Conservation (phyloP, 192 early-diverging fungal species). For the Coemansia sp. region DNA sequence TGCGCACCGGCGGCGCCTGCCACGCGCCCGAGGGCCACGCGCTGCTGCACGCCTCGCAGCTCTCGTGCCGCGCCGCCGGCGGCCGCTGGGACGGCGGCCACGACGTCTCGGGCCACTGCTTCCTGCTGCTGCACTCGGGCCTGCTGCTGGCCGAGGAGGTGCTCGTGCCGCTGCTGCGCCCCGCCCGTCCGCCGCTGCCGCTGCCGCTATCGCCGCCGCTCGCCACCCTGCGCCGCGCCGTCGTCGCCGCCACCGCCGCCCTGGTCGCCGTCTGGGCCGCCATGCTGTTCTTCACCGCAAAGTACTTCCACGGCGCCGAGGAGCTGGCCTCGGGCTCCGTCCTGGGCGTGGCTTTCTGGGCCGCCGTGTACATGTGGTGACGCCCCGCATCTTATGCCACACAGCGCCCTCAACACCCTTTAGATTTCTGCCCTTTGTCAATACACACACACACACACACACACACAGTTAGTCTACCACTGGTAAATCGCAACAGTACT, state of each 20-base stretch:
- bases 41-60: conserved; percentile 16
- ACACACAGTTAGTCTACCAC: no score
- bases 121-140: conserved; percentile 73
- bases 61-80: conserved; percentile 52
- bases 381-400: no score
- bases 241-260: conserved; percentile 37
- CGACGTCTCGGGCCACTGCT: conserved; percentile 88
- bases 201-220: conserved; percentile 22
- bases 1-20: conserved; percentile 69
- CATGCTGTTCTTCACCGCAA: conserved; percentile 74
- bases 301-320: conserved; percentile 71
- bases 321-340: conserved; percentile 70
- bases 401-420: no score
- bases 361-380: conserved; percentile 12
- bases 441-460: no score
- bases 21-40: conserved; percentile 2
- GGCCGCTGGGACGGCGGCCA: conserved; percentile 76
- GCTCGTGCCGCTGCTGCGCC: conserved; percentile 26
- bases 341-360: conserved; percentile 71
- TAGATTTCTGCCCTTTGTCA: no score
- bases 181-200: neutral
- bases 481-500: no score
- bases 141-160: conserved; percentile 72
- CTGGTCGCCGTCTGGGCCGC: conserved; percentile 66
- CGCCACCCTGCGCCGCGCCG: conserved; percentile 9